Evolutionary conservation across 192 early-diverging fungal genomes (phyloP).

Genomic region (Coemansia sp.): DNA sequence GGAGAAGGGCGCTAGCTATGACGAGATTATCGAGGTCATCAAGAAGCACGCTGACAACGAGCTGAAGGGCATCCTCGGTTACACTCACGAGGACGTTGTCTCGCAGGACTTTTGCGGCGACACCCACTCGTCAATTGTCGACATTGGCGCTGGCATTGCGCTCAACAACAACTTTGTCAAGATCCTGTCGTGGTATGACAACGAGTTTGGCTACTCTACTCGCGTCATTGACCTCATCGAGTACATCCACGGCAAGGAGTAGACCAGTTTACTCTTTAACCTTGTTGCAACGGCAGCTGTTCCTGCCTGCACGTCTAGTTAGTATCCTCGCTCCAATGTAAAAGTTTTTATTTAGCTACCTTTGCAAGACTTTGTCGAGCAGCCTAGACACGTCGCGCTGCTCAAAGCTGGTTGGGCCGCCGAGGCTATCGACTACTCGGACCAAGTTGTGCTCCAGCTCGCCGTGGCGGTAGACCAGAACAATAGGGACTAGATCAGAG

Average conservation of each 20-base stretch:
- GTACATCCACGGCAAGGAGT: slow-evolving; percentile 62
- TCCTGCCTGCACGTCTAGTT: background rate
- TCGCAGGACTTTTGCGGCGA: slow-evolving; percentile 95
- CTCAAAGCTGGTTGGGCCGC: slow-evolving; percentile 21
- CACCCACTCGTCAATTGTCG: slow-evolving; percentile 88
- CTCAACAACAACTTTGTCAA: slow-evolving; percentile 96
- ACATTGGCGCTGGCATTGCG: slow-evolving; percentile 93
- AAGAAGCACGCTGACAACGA: slow-evolving; percentile 79
- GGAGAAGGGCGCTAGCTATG: slow-evolving; percentile 86
- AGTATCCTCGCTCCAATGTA: background rate
- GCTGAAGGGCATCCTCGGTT: slow-evolving; percentile 87
- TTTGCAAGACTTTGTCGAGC: slow-evolving; percentile 3
- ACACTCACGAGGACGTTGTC: slow-evolving; percentile 94
- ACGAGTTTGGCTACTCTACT: slow-evolving; percentile 89
- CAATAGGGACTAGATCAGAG: slow-evolving; percentile 23
- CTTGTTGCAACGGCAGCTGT: background rate
- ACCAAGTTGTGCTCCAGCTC: slow-evolving; percentile 39
- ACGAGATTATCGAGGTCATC: slow-evolving; percentile 82
- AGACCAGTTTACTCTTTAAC: background rate
- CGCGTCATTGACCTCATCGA: slow-evolving; percentile 87
- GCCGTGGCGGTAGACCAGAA: slow-evolving; percentile 36
- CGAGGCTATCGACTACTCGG: slow-evolving; percentile 30
- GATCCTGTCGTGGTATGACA: slow-evolving; percentile 90
- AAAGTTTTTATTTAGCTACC: slow-evolving; percentile 2
- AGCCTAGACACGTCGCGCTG: slow-evolving; percentile 18